Percentiles rank a stretch among this genome's conserved stretches.
phyloP scores from a whole-genome alignment of 2,329 filamentous ascomycete species.

The Sporothrix brunneoviolacea region DNA sequence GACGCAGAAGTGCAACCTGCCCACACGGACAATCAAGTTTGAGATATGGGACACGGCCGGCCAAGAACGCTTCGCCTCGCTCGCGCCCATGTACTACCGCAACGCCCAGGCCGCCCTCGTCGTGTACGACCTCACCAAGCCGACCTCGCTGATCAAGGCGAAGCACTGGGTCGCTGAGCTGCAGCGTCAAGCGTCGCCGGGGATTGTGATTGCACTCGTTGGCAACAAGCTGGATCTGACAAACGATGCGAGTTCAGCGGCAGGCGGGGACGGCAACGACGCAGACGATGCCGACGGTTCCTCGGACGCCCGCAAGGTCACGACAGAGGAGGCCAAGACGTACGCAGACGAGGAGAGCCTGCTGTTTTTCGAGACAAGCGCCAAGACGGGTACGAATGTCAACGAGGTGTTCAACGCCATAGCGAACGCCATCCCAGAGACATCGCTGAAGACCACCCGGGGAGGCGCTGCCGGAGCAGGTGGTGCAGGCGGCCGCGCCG shows the following conservation, averaged over 20 bases:
- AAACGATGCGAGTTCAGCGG: conserved; percentile 46
- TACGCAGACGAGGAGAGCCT: conserved; percentile 94
- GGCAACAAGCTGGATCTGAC: conserved; percentile 95
- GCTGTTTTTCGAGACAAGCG: conserved; percentile 96
- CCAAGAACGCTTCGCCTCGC: conserved; percentile 92
- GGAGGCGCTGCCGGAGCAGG: conserved; percentile 49
- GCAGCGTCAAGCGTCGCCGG: conserved; percentile 89
- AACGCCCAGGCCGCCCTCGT: conserved; percentile 97
- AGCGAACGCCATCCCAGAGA: conserved; percentile 95
- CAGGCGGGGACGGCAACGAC: conserved; percentile 39
- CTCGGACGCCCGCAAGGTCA: conserved; percentile 79
- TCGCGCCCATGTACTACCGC: conserved; percentile 99
- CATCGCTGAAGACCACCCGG: conserved; percentile 81
- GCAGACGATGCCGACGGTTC: conserved; percentile 63
- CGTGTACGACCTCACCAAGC: conserved; percentile 97
- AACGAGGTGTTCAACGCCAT: conserved; percentile 96
- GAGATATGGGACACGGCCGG: conserved; percentile 98
- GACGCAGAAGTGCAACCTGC: conserved; percentile 97
- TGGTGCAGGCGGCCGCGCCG: conserved; percentile 46
- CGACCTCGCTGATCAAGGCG: conserved; percentile 89
- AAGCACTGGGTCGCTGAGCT: conserved; percentile 99
- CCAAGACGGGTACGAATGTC: conserved; percentile 92
- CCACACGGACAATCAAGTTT: conserved; percentile 84
- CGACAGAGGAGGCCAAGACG: conserved; percentile 80
- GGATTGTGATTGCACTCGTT: conserved; percentile 93